phyloP scores from a whole-genome alignment of 139 green algal species.

The Chara braunii region DNA sequence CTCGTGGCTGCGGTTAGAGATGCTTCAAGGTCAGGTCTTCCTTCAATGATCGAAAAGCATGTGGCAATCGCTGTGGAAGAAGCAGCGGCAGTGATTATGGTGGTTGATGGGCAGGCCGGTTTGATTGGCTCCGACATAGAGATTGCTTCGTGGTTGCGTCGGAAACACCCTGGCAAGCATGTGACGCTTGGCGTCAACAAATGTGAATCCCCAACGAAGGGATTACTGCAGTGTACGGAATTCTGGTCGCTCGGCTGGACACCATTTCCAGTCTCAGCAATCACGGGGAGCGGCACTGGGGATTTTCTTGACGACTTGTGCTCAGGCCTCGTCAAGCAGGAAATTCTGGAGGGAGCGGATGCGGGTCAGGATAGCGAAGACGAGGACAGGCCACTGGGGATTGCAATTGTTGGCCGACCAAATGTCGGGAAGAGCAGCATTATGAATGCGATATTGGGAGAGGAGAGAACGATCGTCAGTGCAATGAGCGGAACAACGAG shows the following conservation, averaged over 20 bases:
- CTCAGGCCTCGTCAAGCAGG: conserved; percentile 5
- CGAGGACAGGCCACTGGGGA: conserved; percentile 50
- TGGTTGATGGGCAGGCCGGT: conserved; percentile 78
- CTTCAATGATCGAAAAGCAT: conserved; percentile 75
- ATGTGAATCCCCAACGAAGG: conserved; percentile 76
- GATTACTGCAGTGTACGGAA: conserved; percentile 69
- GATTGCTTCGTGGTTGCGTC: conserved; percentile 80
- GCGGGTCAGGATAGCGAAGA: conserved; percentile 33
- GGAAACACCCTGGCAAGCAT: conserved; percentile 58
- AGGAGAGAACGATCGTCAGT: conserved; percentile 88
- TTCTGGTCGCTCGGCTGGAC: conserved; percentile 77
- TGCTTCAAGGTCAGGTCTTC: conserved; percentile 1
- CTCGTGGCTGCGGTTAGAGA: conserved; percentile 3
- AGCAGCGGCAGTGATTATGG: conserved; percentile 71
- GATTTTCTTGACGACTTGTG: conserved; percentile 76
- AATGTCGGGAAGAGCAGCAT: conserved; percentile 91
- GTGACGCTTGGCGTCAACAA: conserved; percentile 95
- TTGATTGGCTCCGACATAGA: conserved; percentile 50
- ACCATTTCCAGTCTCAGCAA: conserved; percentile 79
- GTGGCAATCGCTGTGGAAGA: conserved; percentile 80
- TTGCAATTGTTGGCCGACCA: conserved; percentile 90
- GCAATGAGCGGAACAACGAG: conserved; percentile 85
- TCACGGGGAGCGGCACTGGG: conserved; percentile 77
- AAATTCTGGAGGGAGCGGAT: not conserved
- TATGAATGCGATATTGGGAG: conserved; percentile 79